Conservation (phyloP, 768 basidiomycete genomes). For the Macrocybe gigantea region DNA sequence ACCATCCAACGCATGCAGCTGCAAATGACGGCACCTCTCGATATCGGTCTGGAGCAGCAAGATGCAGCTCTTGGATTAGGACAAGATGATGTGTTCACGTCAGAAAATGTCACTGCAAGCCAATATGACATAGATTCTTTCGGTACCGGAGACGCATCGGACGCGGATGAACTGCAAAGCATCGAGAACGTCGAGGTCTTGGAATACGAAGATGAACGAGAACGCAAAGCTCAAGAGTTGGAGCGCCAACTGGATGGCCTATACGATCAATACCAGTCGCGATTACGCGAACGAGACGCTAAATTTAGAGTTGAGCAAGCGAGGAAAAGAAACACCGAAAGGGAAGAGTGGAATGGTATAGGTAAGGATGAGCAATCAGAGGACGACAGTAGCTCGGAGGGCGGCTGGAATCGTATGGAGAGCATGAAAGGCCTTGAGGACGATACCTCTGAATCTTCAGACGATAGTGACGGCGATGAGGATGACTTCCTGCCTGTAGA, state of each 20-base stretch:
- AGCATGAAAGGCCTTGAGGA: slow-evolving; percentile 43
- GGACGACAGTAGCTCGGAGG: slow-evolving; percentile 41
- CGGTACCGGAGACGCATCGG: slow-evolving; percentile 18
- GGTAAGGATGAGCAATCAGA: slow-evolving; percentile 30
- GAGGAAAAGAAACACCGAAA: slow-evolving; percentile 62
- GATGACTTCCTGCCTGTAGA: neutral
- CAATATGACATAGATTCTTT: slow-evolving; percentile 30
- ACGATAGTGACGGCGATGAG: slow-evolving; percentile 36
- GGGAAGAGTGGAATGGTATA: slow-evolving; percentile 83
- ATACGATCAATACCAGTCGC: slow-evolving; percentile 82
- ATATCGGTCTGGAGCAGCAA: slow-evolving; percentile 84
- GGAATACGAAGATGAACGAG: slow-evolving; percentile 67
- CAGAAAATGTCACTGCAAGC: slow-evolving; percentile 43
- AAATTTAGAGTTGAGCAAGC: slow-evolving; percentile 84
- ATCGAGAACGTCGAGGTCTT: slow-evolving; percentile 34
- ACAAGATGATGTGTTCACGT: slow-evolving; percentile 86
- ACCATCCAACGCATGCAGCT: slow-evolving; percentile 94
- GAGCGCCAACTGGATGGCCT: slow-evolving; percentile 87
- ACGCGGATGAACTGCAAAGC: slow-evolving; percentile 37
- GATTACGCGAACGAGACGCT: slow-evolving; percentile 76
- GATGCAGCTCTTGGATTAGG: slow-evolving; percentile 70
- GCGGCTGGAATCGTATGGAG: slow-evolving; percentile 70
- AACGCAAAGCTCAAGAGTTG: slow-evolving; percentile 51
- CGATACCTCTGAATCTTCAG: slow-evolving; percentile 41
- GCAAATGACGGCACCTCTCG: slow-evolving; percentile 96